A percentile compares a stretch with the other conserved stretches of the same genome.
Conservation (phyloP, 192 early-diverging fungal genomes). For the Rhizophagus clarus region DNA sequence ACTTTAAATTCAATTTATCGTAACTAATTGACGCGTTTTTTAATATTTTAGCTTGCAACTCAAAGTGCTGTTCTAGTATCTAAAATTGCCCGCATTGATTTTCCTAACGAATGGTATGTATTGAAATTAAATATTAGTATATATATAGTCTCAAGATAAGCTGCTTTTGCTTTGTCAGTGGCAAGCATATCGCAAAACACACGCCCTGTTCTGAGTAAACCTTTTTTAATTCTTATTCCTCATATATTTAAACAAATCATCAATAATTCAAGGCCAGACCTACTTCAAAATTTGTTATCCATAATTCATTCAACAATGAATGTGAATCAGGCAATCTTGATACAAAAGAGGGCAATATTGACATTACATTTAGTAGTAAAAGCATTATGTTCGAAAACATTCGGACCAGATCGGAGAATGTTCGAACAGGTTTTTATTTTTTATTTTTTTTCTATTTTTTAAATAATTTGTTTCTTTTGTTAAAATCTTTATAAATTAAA, state of each 20-base stretch:
- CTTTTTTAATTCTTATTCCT: no score
- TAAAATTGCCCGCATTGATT: constrained; percentile 87
- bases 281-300: constrained; percentile 56
- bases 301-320: constrained; percentile 56
- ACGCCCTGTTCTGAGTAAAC: no score
- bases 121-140: constrained; percentile 31
- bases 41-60: constrained; percentile 55
- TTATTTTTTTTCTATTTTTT: constrained; percentile 4
- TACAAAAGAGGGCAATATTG: constrained; percentile 74
- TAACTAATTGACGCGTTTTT: background rate
- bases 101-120: constrained; percentile 81
- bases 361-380: constrained; percentile 79
- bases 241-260: constrained; percentile 2
- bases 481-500: constrained; percentile 37
- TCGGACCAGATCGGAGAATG: constrained; percentile 62
- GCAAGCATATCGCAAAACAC: no score
- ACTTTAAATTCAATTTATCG: background rate
- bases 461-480: background rate
- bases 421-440: constrained; percentile 47
- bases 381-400: constrained; percentile 67
- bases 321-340: constrained; percentile 39
- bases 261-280: constrained; percentile 54
- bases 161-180: no score
- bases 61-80: constrained; percentile 78
- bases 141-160: no score